Conservation (phyloP, 129 eudicot genomes). For the Ambrosia artemisiifolia region DNA sequence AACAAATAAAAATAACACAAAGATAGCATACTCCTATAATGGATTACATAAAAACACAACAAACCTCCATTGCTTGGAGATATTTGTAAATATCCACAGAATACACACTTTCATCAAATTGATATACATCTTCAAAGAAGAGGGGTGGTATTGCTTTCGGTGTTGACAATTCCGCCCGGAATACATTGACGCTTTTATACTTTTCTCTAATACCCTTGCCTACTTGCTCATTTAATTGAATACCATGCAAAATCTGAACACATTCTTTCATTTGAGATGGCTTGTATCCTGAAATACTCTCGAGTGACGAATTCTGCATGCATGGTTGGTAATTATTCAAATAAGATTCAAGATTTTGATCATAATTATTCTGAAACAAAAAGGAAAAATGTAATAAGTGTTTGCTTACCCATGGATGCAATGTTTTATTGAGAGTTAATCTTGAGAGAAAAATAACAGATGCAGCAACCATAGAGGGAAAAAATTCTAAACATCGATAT, state of each 20-base stretch:
- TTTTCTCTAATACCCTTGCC: too few species aligned
- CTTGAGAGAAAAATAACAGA: constrained; percentile 66
- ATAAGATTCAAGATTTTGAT: neutral
- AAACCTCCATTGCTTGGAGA: too few species aligned
- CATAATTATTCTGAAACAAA: neutral
- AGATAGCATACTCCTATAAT: too few species aligned
- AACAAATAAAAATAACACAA: too few species aligned
- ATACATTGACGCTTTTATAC: too few species aligned
- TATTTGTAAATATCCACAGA: too few species aligned
- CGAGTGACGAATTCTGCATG: constrained; percentile 45
- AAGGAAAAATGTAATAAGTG: neutral
- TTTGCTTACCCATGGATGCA: constrained; percentile 61
- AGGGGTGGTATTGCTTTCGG: constrained; percentile 41
- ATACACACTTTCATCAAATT: too few species aligned
- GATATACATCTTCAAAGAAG: constrained; percentile 32
- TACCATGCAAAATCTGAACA: constrained; percentile 48
- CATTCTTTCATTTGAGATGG: constrained; percentile 64
- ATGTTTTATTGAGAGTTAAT: constrained; percentile 45
- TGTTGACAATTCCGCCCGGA: constrained; percentile 20
- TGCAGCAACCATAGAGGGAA: constrained; percentile 79
- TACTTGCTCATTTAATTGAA: constrained; percentile 32
- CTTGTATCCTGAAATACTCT: constrained; percentile 44
- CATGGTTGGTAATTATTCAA: too few species aligned
- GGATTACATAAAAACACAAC: too few species aligned
- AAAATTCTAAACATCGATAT: constrained; percentile 58